Conservation (phyloP, 2,329 filamentous ascomycete genomes). For the Calonectria hawksworthii region DNA sequence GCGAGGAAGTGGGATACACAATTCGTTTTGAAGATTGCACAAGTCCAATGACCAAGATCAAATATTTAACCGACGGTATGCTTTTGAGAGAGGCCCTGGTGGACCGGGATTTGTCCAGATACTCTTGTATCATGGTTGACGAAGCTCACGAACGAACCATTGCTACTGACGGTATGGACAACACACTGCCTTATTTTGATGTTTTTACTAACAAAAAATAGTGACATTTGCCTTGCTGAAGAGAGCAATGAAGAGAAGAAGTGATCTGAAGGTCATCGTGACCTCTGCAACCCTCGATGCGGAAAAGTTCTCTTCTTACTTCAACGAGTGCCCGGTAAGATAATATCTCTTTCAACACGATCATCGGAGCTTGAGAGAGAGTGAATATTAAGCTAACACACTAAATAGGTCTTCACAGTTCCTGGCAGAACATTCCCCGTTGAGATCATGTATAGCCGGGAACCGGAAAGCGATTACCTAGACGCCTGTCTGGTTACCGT, state of each 20-base stretch:
- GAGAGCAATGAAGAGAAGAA: conserved; percentile 87
- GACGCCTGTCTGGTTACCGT: conserved; percentile 95
- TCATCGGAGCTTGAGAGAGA: background rate
- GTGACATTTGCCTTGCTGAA: conserved; percentile 93
- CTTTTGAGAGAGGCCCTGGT: conserved; percentile 94
- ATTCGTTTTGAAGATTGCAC: conserved; percentile 98
- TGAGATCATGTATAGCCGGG: conserved; percentile 93
- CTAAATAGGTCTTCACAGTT: conserved; percentile 81
- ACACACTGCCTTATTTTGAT: background rate
- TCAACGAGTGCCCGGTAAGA: conserved; percentile 86
- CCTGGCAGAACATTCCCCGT: conserved; percentile 96
- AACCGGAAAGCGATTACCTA: conserved; percentile 96
- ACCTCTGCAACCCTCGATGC: conserved; percentile 97
- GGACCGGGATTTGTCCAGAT: conserved; percentile 89
- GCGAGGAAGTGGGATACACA: conserved; percentile 95
- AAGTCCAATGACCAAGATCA: conserved; percentile 89
- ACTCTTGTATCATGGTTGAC: conserved; percentile 98
- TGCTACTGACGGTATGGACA: conserved; percentile 78
- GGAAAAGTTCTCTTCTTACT: conserved; percentile 97
- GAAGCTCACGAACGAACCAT: conserved; percentile 98
- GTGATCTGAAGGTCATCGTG: conserved; percentile 94
- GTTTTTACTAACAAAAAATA: background rate
- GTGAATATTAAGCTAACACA: background rate
- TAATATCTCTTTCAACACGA: background rate
- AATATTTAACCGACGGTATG: conserved; percentile 99